Conservation (phyloP, 2,329 filamentous ascomycete species). For the Hymenotorrendiella dingleyae region DNA sequence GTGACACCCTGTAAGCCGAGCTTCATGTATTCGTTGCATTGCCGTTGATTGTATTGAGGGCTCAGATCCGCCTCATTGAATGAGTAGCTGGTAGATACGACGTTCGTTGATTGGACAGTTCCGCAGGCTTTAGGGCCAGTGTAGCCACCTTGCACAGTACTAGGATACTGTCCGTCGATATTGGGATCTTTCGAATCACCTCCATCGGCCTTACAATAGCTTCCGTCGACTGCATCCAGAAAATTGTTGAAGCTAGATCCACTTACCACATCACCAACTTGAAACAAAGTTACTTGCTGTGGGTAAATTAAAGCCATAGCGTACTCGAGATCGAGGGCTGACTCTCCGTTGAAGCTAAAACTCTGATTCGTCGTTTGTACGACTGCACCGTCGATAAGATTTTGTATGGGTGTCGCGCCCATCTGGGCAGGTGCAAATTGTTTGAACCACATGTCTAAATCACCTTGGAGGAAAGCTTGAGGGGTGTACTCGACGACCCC, state of each 20-base stretch:
- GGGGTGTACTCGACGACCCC: conserved; percentile 50
- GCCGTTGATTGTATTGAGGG: conserved; percentile 42
- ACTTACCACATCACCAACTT: conserved; percentile 35
- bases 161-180: conserved; percentile 34
- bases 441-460: conserved; percentile 43
- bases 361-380: conserved; percentile 33
- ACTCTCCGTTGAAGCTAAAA: conserved; percentile 37
- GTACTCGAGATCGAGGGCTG: conserved; percentile 33
- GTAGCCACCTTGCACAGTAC: conserved; percentile 29
- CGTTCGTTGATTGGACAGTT: conserved; percentile 40
- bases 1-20: conserved; percentile 47
- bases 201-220: conserved; percentile 39
- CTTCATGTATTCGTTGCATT: conserved; percentile 53
- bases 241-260: conserved; percentile 28
- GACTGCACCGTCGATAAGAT: conserved; percentile 32
- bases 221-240: conserved; percentile 39
- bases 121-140: conserved; percentile 41
- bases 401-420: conserved; percentile 34
- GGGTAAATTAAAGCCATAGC: conserved; percentile 46
- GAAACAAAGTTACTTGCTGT: conserved; percentile 44
- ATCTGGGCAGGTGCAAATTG: conserved; percentile 38
- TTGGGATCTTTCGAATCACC: conserved; percentile 34
- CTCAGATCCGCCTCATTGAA: conserved; percentile 47
- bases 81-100: conserved; percentile 49
- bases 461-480: conserved; percentile 45